A percentile compares a stretch with the other conserved stretches of the same genome.
Conservation (phyloP, 179 eudicot species). For the Silene noctiflora region DNA sequence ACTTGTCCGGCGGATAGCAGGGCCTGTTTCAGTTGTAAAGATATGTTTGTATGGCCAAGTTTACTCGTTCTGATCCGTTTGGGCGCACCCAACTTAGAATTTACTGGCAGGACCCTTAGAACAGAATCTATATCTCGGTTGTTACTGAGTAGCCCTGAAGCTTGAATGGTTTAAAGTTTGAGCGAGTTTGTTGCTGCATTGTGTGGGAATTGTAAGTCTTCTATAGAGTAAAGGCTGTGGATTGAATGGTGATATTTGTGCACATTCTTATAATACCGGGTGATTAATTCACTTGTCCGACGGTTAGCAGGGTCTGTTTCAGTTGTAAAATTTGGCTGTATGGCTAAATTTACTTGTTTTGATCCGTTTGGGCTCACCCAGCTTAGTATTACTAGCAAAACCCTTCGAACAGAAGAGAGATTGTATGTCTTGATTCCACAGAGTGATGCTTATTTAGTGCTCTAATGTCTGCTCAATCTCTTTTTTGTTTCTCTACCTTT, state of each 20-base stretch:
- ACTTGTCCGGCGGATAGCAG: background rate
- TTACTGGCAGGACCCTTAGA: background rate
- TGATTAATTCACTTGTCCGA: background rate
- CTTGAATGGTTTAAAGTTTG: no score
- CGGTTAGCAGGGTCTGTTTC: constrained; percentile 3
- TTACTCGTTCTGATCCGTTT: background rate
- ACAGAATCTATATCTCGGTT: background rate
- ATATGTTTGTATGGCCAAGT: background rate
- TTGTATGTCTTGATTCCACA: background rate
- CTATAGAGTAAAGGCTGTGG: no score
- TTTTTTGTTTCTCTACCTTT: background rate
- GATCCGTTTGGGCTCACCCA: background rate
- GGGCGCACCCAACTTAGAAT: background rate
- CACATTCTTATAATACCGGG: background rate
- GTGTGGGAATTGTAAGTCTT: no score
- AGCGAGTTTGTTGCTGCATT: no score
- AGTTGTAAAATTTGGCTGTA: background rate
- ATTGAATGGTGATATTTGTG: constrained; percentile 4
- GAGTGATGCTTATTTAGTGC: constrained; percentile 2
- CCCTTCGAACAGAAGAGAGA: background rate
- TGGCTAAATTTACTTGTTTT: background rate
- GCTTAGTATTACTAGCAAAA: background rate
- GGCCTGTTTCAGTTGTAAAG: constrained; percentile 4
- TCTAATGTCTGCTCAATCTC: background rate
- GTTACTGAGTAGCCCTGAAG: no score